Conservation (phyloP, 2,329 filamentous ascomycete genomes). For the Chrysoporthe deuterocubensis region DNA sequence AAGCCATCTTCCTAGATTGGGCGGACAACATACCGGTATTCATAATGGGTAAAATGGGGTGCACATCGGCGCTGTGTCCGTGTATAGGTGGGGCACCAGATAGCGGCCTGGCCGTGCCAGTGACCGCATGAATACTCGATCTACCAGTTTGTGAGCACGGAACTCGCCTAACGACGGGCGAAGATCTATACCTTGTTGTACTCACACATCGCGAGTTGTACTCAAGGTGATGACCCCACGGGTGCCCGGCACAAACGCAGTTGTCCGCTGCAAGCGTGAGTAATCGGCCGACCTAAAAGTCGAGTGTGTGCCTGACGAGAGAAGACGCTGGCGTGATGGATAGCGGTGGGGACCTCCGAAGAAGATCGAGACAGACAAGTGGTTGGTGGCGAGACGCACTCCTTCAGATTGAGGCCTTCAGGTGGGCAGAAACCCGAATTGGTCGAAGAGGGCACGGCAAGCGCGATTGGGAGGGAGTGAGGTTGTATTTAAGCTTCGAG, state of each 20-base stretch:
- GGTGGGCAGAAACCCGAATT: slow-evolving; percentile 6
- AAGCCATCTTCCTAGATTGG: too few relatives aligned
- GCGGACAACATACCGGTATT: slow-evolving; percentile 45
- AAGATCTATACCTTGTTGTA: slow-evolving; percentile 27
- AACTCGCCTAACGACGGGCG: background rate
- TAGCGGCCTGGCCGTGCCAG: slow-evolving; percentile 52
- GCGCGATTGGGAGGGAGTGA: background rate
- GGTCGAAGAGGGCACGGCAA: background rate
- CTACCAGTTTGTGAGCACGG: slow-evolving; percentile 30
- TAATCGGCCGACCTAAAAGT: background rate
- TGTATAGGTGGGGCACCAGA: slow-evolving; percentile 50
- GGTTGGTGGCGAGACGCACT: background rate
- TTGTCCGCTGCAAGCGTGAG: background rate
- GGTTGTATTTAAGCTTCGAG: slow-evolving; percentile 20
- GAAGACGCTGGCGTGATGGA: background rate
- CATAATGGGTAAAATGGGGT: slow-evolving; percentile 49
- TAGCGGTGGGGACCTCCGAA: background rate
- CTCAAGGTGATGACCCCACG: background rate
- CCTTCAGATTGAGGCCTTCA: background rate
- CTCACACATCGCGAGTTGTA: slow-evolving; percentile 22
- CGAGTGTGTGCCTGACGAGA: background rate
- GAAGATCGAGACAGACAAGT: background rate
- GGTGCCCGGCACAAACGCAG: background rate
- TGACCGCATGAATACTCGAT: slow-evolving; percentile 58
- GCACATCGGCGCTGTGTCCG: slow-evolving; percentile 49